phyloP scores from a whole-genome alignment of 1,139 yeast species.

The Pneumocystis canis region DNA sequence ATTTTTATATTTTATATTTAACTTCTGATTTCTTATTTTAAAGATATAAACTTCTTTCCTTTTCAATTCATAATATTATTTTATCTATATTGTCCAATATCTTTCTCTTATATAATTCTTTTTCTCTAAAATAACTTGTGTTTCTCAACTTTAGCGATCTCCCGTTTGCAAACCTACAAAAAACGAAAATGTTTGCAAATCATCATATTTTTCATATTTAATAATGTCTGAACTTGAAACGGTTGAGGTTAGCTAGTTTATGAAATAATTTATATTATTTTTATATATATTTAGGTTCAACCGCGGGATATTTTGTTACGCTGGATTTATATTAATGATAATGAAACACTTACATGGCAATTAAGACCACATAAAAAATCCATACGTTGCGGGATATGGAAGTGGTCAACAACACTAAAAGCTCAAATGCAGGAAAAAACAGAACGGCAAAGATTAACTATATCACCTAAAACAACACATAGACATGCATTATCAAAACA shows the following conservation, averaged over 20 bases:
- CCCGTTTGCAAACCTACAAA: background rate
- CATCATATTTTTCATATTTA: background rate
- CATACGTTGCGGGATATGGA: slow-evolving; percentile 24
- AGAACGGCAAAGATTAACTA: background rate
- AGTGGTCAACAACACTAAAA: background rate
- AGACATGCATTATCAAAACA: background rate
- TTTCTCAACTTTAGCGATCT: background rate
- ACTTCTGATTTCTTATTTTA: too few species aligned
- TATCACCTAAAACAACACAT: background rate
- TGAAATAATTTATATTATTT: background rate
- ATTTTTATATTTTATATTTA: too few species aligned
- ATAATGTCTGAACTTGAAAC: background rate
- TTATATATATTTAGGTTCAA: slow-evolving; percentile 50
- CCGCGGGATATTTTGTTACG: slow-evolving; percentile 76
- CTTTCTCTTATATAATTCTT: background rate
- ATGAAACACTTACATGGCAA: slow-evolving; percentile 59
- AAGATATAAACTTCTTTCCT: too few species aligned
- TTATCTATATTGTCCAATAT: too few species aligned
- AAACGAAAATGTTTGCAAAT: background rate
- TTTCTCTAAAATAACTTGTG: too few species aligned
- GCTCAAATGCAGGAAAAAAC: background rate
- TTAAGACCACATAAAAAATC: slow-evolving; percentile 72
- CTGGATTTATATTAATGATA: slow-evolving; percentile 69
- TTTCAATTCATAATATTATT: too few species aligned
- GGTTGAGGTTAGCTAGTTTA: background rate